Evolutionary conservation across 1,139 yeast genomes (phyloP).

Genomic region (Candida sp.): DNA sequence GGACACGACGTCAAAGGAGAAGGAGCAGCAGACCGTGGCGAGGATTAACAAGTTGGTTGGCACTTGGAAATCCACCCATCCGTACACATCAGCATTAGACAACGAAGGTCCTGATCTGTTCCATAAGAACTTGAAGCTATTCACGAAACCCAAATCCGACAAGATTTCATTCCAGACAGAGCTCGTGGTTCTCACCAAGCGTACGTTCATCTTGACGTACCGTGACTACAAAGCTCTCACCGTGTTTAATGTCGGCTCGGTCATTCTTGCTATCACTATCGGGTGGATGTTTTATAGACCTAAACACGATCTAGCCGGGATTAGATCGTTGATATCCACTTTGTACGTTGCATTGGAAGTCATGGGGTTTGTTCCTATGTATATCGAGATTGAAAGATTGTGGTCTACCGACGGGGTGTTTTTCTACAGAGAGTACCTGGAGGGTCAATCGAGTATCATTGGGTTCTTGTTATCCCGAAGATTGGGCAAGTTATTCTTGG

Average conservation of each 20-base stretch:
- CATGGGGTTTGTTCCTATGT: conserved; percentile 69
- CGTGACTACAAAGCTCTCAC: conserved; percentile 64
- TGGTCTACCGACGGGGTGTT: conserved; percentile 70
- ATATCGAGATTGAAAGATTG: conserved; percentile 76
- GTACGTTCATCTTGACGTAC: conserved; percentile 57
- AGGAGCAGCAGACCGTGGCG: conserved; percentile 44
- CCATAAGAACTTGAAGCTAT: conserved; percentile 25
- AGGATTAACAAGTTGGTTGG: conserved; percentile 51
- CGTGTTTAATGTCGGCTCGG: conserved; percentile 59
- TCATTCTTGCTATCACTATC: conserved; percentile 58
- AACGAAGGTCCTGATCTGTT: conserved; percentile 17
- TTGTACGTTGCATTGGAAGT: conserved; percentile 69
- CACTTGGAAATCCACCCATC: conserved; percentile 47
- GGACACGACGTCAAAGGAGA: conserved; percentile 52
- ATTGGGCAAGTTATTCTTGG: conserved; percentile 66
- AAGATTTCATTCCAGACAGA: conserved; percentile 44
- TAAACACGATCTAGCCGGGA: conserved; percentile 63
- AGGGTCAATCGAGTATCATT: conserved; percentile 65
- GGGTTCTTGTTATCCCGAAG: conserved; percentile 76
- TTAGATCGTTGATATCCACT: conserved; percentile 66
- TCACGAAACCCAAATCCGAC: conserved; percentile 30
- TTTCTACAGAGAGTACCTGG: conserved; percentile 77
- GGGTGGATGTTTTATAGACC: conserved; percentile 86
- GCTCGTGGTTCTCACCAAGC: conserved; percentile 53
- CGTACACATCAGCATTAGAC: neutral